Conservation (phyloP, 2,329 filamentous ascomycete genomes). For the Curvularia sp. region DNA sequence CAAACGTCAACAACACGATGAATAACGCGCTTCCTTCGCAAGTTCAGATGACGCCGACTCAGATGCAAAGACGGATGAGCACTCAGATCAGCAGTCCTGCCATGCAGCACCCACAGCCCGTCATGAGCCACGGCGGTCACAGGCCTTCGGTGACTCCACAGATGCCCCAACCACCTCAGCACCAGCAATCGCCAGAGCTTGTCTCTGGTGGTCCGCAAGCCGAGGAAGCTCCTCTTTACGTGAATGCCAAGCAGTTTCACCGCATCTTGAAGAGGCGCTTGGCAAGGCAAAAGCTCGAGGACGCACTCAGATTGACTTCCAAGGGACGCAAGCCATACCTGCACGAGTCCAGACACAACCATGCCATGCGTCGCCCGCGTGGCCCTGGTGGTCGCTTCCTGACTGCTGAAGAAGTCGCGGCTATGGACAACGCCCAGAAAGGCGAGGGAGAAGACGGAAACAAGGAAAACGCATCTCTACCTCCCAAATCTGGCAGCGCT, state of each 20-base stretch:
- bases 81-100: conserved; percentile 52
- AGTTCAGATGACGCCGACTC: conserved; percentile 49
- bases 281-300: conserved; percentile 90
- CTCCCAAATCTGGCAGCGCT: conserved; percentile 31
- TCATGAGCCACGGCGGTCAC: conserved; percentile 72
- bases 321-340: conserved; percentile 97
- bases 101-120: conserved; percentile 74
- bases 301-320: conserved; percentile 86
- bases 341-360: conserved; percentile 96
- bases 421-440: conserved; percentile 68
- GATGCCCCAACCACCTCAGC: conserved; percentile 68
- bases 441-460: conserved; percentile 44
- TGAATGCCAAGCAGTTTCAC: conserved; percentile 99
- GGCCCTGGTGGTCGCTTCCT: conserved; percentile 94
- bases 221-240: conserved; percentile 94
- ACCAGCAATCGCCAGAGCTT: conserved; percentile 80
- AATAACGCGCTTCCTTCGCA: conserved; percentile 49
- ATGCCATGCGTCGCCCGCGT: conserved; percentile 93
- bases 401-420: conserved; percentile 93
- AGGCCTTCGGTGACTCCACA: conserved; percentile 59
- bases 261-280: conserved; percentile 94
- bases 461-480: conserved; percentile 49
- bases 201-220: conserved; percentile 66
- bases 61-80: conserved; percentile 51
- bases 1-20: conserved; percentile 69